phyloP scores from a whole-genome alignment of 768 basidiomycete species.

The Suillus sp. region DNA sequence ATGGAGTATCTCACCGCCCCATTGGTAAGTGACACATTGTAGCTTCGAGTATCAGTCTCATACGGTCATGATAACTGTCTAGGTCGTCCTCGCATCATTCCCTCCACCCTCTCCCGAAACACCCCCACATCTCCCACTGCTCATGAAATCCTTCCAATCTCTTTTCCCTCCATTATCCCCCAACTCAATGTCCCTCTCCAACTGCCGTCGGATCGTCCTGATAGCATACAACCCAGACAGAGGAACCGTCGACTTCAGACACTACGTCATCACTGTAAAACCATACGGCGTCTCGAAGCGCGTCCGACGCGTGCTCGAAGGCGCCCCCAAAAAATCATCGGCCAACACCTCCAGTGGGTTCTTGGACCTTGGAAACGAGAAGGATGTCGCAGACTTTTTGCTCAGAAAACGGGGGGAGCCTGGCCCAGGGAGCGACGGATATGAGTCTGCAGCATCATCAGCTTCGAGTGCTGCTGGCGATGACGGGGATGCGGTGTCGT shows the following conservation, averaged over 20 bases:
- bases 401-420: constrained; percentile 67
- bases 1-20: constrained; percentile 92
- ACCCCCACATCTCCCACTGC: constrained; percentile 82
- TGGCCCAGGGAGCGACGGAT: constrained; percentile 58
- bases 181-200: constrained; percentile 75
- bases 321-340: constrained; percentile 39
- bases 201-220: constrained; percentile 92
- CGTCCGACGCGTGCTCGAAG: constrained; percentile 83
- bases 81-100: constrained; percentile 93
- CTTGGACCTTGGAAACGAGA: constrained; percentile 84
- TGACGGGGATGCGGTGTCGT: constrained; percentile 74
- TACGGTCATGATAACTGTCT: constrained; percentile 14
- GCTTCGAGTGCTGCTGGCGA: constrained; percentile 84
- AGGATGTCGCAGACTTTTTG: constrained; percentile 95
- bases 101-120: constrained; percentile 72
- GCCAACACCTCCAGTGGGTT: constrained; percentile 39
- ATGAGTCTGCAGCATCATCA: constrained; percentile 81
- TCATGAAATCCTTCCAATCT: constrained; percentile 96
- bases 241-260: constrained; percentile 88
- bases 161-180: constrained; percentile 94
- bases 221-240: constrained; percentile 87
- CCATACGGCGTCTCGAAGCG: constrained; percentile 93
- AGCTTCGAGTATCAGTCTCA: not conserved
- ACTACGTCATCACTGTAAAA: constrained; percentile 94
- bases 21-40: constrained; percentile 55